Conservation (phyloP, 306 rosid species). For the Senna tora region DNA sequence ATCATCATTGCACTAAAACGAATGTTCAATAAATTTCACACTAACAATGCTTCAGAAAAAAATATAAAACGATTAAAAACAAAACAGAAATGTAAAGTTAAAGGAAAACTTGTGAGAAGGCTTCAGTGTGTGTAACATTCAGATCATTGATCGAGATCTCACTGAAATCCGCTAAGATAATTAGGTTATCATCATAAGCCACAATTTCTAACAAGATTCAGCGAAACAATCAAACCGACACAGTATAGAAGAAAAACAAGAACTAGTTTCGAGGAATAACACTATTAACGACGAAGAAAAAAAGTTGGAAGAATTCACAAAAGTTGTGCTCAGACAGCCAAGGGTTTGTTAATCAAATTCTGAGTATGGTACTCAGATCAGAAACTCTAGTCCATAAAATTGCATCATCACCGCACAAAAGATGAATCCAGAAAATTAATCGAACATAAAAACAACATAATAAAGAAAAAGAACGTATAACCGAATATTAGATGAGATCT, state of each 20-base stretch:
- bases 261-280: background rate
- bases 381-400: slow-evolving; percentile 96
- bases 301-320: too few relatives aligned
- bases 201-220: background rate
- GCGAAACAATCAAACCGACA: background rate
- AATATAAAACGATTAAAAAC: too few relatives aligned
- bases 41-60: background rate
- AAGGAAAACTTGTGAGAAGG: slow-evolving; percentile 24
- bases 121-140: slow-evolving; percentile 99
- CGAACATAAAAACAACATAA: background rate
- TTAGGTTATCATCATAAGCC: slow-evolving; percentile 73
- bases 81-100: too few relatives aligned
- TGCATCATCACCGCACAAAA: slow-evolving; percentile 73
- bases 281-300: background rate
- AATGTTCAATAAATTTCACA: too few relatives aligned
- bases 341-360: slow-evolving; percentile 82
- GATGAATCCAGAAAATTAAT: fast-evolving
- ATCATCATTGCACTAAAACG: slow-evolving; percentile 89
- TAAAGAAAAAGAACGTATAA: background rate
- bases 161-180: slow-evolving; percentile 98
- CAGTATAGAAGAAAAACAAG: background rate
- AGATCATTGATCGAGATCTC: slow-evolving; percentile 83
- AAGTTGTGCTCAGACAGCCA: slow-evolving; percentile 96
- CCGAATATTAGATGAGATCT: too few relatives aligned
- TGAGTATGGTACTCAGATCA: slow-evolving; percentile 67